Evolutionary conservation across 2,329 filamentous ascomycete genomes (phyloP), one percentile per base, ranked within the genome.

Genomic region (Niveomyces coronatus): DNA sequence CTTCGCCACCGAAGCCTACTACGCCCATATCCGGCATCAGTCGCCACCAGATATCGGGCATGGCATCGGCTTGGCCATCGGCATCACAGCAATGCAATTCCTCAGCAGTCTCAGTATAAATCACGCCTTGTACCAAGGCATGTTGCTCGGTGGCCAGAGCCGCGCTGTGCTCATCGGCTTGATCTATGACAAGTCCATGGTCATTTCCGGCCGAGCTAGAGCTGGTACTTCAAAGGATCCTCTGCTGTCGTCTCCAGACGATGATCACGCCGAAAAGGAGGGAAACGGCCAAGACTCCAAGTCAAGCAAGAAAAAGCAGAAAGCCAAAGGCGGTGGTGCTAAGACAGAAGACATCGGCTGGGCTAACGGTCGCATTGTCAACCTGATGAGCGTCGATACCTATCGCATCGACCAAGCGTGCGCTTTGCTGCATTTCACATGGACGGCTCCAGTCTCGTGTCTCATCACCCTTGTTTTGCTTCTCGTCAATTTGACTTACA

Each of bases 361-460:
- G 89, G 80, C 80, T 41, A 96, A 95, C 51, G 91, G 91, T 16
- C 78, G 86, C 45, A 85, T 96, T 37, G 78, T 91, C 54, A 94
- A 93, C 48, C 56, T 96, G 49, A 95, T 96, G 88, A 89, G 85
- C 44, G 86, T 91, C 31, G 89, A 96, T 55, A 93, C 88, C 0
- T 93, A 94, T 58, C 85, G 89, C 47, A 70, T 98, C 43, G 88
- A 96, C 51, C 82, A 87, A 54, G 87, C 87, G 2, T 85, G 76
- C 27, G 86, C 85, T 29, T 72, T 95, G 58, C 89, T 95, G 60
- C 91, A 98, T 57, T 74, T 95, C 64, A 67, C 84, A 16, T 98
- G 91, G 91, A 85, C 85, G 1, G 76, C 85, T 0, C 88, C 89
- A 0, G 65, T 95, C 27, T 70, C 81, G 17, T 80, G 87, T 42